Evolutionary conservation across 352 stramenopile genomes (phyloP).

Genomic region (Phytopythium oedochilum): DNA sequence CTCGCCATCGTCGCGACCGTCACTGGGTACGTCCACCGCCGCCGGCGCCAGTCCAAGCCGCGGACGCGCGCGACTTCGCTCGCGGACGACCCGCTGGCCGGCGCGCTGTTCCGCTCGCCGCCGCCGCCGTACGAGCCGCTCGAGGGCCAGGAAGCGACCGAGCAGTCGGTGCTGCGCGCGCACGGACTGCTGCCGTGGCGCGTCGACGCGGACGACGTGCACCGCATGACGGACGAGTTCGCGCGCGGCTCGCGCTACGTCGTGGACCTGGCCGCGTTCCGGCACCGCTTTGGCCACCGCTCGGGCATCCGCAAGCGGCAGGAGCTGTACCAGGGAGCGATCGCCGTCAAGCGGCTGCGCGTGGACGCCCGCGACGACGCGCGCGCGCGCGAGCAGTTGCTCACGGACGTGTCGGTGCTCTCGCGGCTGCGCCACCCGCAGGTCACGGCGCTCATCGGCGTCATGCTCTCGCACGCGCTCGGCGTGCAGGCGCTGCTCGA

Average conservation of each 20-base stretch:
- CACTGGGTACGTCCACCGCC: constrained; percentile 12
- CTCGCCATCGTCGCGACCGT: not conserved
- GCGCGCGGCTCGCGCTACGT: constrained; percentile 13
- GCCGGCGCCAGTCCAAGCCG: not conserved
- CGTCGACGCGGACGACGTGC: constrained; percentile 32
- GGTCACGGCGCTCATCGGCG: constrained; percentile 40
- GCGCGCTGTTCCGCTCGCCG: not conserved
- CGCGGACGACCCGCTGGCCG: constrained; percentile 4
- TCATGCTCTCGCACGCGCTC: constrained; percentile 33
- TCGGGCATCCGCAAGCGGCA: constrained; percentile 36
- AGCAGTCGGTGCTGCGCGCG: constrained; percentile 7
- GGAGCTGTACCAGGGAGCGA: constrained; percentile 18
- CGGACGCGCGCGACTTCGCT: not conserved
- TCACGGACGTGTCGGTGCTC: constrained; percentile 37
- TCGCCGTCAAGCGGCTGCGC: constrained; percentile 6
- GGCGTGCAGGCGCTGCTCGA: constrained; percentile 54
- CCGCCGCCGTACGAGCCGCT: constrained; percentile 6
- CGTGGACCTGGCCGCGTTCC: constrained; percentile 36
- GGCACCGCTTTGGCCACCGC: constrained; percentile 21
- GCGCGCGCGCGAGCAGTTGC: constrained; percentile 18
- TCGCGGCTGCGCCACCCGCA: constrained; percentile 37
- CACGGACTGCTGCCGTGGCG: constrained; percentile 15
- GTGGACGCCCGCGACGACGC: constrained; percentile 14
- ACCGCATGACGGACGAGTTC: constrained; percentile 29
- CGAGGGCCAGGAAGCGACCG: not conserved